Base-by-base conservation (phyloP, 768 basidiomycete species). In the Clitopilus passeckerianus region DNA sequence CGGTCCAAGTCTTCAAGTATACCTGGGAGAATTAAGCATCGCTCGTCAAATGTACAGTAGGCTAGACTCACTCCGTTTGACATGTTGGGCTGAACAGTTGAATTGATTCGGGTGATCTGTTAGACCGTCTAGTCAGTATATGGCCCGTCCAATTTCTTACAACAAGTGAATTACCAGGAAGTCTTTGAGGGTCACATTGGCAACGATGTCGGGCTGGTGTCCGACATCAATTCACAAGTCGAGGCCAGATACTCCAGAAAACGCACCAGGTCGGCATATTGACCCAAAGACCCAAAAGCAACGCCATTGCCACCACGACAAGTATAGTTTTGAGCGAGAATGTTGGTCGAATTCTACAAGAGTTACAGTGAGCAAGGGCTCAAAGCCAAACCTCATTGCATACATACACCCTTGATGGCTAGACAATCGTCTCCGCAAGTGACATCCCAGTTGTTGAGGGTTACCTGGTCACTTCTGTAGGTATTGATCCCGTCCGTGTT, bases 391-490 rank as follows among this genome's bases (percentile, higher is more conserved):
- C 16, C 27, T 15, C 12, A 34, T 56, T 34, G 27, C 7, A 52
- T 37, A 68, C 80, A 24, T 64, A 84, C 83, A 6, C 83, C 84
- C 72, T 86, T 85, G 71, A 86, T 82, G 7, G 82, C 84, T n/a
- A 86, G 68, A 59, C 84, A 86, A 63, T 86, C 84, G 64, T 86
- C 85, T 16, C 84, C 83, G 57, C 78, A 81, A n/a, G 83, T 85
- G 16, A 86, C 74, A 68, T 86, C 83, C 80, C 79, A 86, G 65
- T 86, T 82, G 35, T 78, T 61, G 59, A 86, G 64, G 2, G 76
- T 68, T 34, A 86, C 67, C 5, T 71, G 65, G 60, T 81, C 75
- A 59, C 81, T 81, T 30, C 82, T 74, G 62, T 80, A 86, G 0
- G 82, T 85, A 66, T 84, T 74, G 56, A 84, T 83, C 1, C 83